Evolutionary conservation across 306 rosid genomes (phyloP), one percentile per base, ranked within the genome.

Genomic region (Morella rubra): DNA sequence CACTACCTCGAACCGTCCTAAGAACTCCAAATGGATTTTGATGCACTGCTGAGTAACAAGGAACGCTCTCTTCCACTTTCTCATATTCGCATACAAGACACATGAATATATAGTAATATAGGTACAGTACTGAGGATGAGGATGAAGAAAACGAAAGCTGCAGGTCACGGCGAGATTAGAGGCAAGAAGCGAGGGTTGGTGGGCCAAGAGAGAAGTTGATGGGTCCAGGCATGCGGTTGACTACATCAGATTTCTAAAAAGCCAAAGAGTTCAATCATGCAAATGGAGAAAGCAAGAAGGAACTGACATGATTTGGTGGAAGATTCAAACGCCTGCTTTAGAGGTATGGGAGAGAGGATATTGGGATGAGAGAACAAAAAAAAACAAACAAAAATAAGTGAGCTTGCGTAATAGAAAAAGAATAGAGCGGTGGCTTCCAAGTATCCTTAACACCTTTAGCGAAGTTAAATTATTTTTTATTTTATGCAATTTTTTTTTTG

Each of bases 161-260:
- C 15, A 49, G 53, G 73, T 44, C 66, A 11, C 50, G 73, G 96
- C 98, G 94, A 87, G 90, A 93, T 90, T 82, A 75, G 78, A 87
- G 97, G 97, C 91, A 81, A 51, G 70, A 84, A 83, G 86, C 80
- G 62, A 86, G 83, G 80, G 18, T 72, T 52, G 59, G 62, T 79
- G 80, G 85, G 68, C 71, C 89, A 47, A 37, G 2, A n/a, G n/a
- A 1, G 5, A 7, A 11, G 71, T 70, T 52, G 69, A 44, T 64
- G 80, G 81, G 82, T 72, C 79, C 78, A 53, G 55, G 22, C 72
- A 75, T 14, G 40, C 44, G 50, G 67, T 4, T 82, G 88, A 81
- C 80, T 84, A 59, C 65, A 32, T 64, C 6, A 11, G 24, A 20
- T 42, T n/a, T 10, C 1, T 13, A 18, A 15, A 52, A 52, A 44